These are phyloP conservation scores for Trametes meyenii DNA, from an alignment of 768 basidiomycete genomes.

Conservation along the genomic window DNA sequence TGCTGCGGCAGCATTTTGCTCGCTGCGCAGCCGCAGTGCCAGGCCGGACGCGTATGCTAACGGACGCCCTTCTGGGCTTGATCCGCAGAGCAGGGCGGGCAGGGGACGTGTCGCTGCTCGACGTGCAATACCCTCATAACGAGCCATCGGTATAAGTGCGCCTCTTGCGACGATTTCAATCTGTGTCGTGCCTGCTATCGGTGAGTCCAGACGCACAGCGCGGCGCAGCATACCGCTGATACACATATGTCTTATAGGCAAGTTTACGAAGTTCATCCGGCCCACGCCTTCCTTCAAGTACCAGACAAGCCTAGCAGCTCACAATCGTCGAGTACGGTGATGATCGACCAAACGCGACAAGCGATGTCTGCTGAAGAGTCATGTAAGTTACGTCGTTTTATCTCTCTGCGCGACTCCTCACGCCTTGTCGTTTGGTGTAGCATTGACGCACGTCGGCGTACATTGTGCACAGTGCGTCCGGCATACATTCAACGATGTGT, in stretches of 20 bases:
- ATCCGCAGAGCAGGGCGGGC: slow-evolving; percentile 72
- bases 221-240: slow-evolving; percentile 1
- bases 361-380: slow-evolving; percentile 56
- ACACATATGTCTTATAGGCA: slow-evolving; percentile 49
- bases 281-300: slow-evolving; percentile 81
- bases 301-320: slow-evolving; percentile 59
- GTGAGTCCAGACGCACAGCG: slow-evolving; percentile 40
- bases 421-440: slow-evolving; percentile 39
- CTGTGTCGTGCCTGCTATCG: slow-evolving; percentile 85
- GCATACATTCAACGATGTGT: not conserved
- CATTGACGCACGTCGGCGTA: slow-evolving; percentile 77
- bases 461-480: slow-evolving; percentile 82
- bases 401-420: not conserved
- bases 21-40: slow-evolving; percentile 6
- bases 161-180: slow-evolving; percentile 76
- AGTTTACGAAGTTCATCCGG: slow-evolving; percentile 90
- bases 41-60: slow-evolving; percentile 7
- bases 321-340: slow-evolving; percentile 28
- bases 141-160: slow-evolving; percentile 80
- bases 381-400: slow-evolving; percentile 46
- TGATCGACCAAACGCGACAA: slow-evolving; percentile 20
- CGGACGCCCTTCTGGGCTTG: not conserved
- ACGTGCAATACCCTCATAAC: slow-evolving; percentile 71
- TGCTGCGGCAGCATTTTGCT: slow-evolving; percentile 2
- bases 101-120: slow-evolving; percentile 66